Base-by-base conservation (phyloP, 805 yeast genomes). In the Nakazawaea wyomingensis region DNA sequence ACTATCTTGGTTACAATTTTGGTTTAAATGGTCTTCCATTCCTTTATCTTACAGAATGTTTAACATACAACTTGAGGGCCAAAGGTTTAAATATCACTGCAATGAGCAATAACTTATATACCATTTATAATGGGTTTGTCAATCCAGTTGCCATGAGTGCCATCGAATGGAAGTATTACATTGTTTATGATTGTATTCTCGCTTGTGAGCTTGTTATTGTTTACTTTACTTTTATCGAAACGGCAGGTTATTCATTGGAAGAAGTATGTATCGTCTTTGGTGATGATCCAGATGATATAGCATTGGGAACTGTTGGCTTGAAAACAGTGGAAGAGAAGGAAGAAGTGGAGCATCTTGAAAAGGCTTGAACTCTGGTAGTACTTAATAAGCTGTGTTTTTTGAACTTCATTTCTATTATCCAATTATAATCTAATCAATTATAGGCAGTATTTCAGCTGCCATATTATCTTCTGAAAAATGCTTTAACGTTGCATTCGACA, bases 11-110 rank as follows among this genome's bases (percentile, higher is more conserved):
- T 34, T 73, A 71, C 55, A 62, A 69, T 50, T 56, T 64, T 36
- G 72, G 72, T 29, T 53, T 60, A 41, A 69, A 70, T 46, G 77
- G 76, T 40, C 61, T 72, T 44, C 74, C 76, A 41, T 65, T 55
- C 53, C 50, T 70, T 35, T 74, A 74, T 52, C 51, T 66, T 41
- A 69, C 78, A 33, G 79, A 70, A 54, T 59, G 59, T 32, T 47
- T 60, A 37, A 61, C 70, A 40, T 60, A 51, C 35, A 36, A 36
- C n/a, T 30, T 48, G 18, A 43, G 51, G 41, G 31, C 48, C 22
- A 48, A 47, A 29, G 51, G 67, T 49, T 37, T 57, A 39, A 52
- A 52, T 39, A 29, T 17, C 54, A 16, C 54, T 55, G 47, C 8
- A 50, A 8, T 36, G 47, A 3, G 39, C 49, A 48, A 56, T 52